These are phyloP conservation scores for Schizophyllum amplum DNA, from an alignment of 1,284 basidiomycete genomes.

Conservation along the genomic window DNA sequence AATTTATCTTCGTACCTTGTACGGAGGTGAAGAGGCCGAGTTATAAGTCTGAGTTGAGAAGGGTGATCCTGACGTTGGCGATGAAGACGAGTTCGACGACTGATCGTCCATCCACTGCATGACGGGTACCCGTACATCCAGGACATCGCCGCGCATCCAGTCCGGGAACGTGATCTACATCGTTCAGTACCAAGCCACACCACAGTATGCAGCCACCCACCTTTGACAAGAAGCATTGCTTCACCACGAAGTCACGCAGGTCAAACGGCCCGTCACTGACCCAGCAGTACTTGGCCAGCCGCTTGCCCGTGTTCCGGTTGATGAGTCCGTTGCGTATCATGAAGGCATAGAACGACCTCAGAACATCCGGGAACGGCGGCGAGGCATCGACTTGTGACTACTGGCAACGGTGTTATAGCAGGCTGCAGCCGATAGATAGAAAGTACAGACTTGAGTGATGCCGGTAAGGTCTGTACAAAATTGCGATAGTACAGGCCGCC, in stretches of 20 bases:
- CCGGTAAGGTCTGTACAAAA: constrained; percentile 89
- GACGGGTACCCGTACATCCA: constrained; percentile 62
- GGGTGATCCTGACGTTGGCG: constrained; percentile 2
- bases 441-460: constrained; percentile 72
- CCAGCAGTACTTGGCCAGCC: constrained; percentile 61
- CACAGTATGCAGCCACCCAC: constrained; percentile 21
- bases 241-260: constrained; percentile 77
- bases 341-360: constrained; percentile 62
- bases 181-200: background rate
- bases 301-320: constrained; percentile 43
- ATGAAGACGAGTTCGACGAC: constrained; percentile 8
- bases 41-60: background rate
- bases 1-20: no score
- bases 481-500: constrained; percentile 70
- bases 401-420: constrained; percentile 6
- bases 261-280: constrained; percentile 80
- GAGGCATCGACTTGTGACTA: constrained; percentile 77
- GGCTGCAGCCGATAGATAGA: constrained; percentile 7
- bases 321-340: constrained; percentile 60
- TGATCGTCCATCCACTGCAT: constrained; percentile 30
- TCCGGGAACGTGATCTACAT: constrained; percentile 56
- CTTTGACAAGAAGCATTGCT: constrained; percentile 82
- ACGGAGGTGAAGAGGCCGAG: background rate
- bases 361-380: constrained; percentile 67
- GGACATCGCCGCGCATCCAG: constrained; percentile 62